Evolutionary conservation across 2,329 filamentous ascomycete genomes (phyloP), one percentile per base, ranked within the genome.

Genomic region (Fusarium floridanum): DNA sequence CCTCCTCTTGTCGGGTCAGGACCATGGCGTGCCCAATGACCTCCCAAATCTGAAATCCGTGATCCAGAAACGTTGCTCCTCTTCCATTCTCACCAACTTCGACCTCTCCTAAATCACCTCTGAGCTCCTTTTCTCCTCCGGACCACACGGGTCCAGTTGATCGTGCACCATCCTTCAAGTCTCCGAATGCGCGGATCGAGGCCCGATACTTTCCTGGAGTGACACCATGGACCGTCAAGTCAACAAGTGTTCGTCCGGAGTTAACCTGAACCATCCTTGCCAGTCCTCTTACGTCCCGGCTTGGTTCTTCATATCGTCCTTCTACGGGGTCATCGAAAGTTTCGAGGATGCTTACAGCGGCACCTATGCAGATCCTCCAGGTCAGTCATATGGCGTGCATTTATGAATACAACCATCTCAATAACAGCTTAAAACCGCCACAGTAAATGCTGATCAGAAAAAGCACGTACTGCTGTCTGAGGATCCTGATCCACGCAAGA

Each of bases 281-380:
- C 45, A 99, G 86, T 32, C 97, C 97, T 76, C 94, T 91, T 62
- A 99, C 95, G 77, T 93, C 84, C 60, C 89, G 84, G 70, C 82
- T 80, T 37, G 79, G 81, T 37, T 83, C 82, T 34, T 84, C 83
- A 62, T 82, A 80, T n/a, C 80, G 73, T 29, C 79, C 66, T 91
- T 88, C 67, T 84, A 83, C 41, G 83, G 85, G 55, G 41, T 91
- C 89, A 80, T 94, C 91, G 76, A 88, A 91, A 66, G 95, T 97
- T 86, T 99, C 97, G 70, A 99, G 91, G 80, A 99, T 98, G 84
- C 95, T 98, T 50, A 99, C 97, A 53, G 96, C 95, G 34, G 95
- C 94, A 81, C 91, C 93, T 91, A n/a, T 37, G 75, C 17, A 36
- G 32, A 17, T 60, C 57, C 59, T 61, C 55, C 14, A 66, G 24